These are phyloP conservation scores for Gnomoniopsis smithogilvyi DNA, from an alignment of 2,329 filamentous ascomycete species.

Conservation along the genomic window DNA sequence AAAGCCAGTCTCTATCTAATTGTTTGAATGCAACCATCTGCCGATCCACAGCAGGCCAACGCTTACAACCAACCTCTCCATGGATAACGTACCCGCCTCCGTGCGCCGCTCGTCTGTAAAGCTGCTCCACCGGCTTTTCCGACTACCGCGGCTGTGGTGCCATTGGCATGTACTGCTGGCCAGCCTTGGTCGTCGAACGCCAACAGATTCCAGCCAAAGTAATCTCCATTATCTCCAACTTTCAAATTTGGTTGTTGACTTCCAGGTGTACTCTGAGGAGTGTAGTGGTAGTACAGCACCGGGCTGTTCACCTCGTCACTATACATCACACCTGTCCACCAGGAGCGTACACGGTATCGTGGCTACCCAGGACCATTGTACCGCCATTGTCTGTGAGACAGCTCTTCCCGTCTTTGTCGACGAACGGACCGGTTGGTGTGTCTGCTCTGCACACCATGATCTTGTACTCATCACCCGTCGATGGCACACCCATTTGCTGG, in stretches of 20 bases:
- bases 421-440: conserved; percentile 47
- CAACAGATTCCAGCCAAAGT: conserved; percentile 3
- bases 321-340: conserved; percentile 57
- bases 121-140: no score
- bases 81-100: neutral
- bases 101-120: neutral
- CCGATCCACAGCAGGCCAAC: no score
- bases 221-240: neutral
- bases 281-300: conserved; percentile 60
- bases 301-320: conserved; percentile 44
- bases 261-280: conserved; percentile 19
- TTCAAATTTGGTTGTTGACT: neutral
- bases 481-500: conserved; percentile 34
- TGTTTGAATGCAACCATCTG: no score
- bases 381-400: conserved; percentile 53
- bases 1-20: neutral
- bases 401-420: conserved; percentile 46
- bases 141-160: neutral
- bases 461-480: conserved; percentile 57
- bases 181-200: neutral
- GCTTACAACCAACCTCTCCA: neutral
- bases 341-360: conserved; percentile 57
- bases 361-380: conserved; percentile 53
- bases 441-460: conserved; percentile 57
- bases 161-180: neutral